phyloP scores from a whole-genome alignment of 2,329 filamentous ascomycete genomes.

The Lecanicillium sp. region DNA sequence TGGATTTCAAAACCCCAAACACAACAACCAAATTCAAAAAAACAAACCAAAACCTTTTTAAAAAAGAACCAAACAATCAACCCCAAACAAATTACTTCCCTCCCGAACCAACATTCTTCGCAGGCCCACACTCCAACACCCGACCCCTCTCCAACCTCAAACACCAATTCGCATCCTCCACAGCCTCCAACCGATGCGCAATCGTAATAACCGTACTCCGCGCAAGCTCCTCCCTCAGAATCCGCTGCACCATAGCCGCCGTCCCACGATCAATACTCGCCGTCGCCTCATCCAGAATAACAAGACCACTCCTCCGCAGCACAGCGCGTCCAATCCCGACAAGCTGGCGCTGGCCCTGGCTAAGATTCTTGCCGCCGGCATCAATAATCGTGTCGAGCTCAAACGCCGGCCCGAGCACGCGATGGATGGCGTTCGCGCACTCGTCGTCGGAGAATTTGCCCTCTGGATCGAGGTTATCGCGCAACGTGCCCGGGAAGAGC shows the following conservation, averaged over 20 bases:
- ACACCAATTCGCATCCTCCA: slow-evolving; percentile 48
- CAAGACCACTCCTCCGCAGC: slow-evolving; percentile 49
- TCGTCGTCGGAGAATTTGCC: slow-evolving; percentile 45
- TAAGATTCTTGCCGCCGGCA: slow-evolving; percentile 52
- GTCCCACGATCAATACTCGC: slow-evolving; percentile 54
- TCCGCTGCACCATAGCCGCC: slow-evolving; percentile 47
- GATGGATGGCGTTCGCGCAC: slow-evolving; percentile 43
- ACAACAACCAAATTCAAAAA: background rate
- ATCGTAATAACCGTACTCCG: slow-evolving; percentile 56
- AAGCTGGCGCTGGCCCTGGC: slow-evolving; percentile 55
- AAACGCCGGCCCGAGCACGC: slow-evolving; percentile 48
- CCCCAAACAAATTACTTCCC: background rate
- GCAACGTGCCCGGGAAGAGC: slow-evolving; percentile 49
- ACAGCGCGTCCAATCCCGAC: slow-evolving; percentile 53
- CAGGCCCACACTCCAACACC: slow-evolving; percentile 40
- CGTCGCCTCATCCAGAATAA: slow-evolving; percentile 58
- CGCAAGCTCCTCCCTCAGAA: slow-evolving; percentile 45
- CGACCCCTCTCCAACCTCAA: slow-evolving; percentile 43
- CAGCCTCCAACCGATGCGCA: slow-evolving; percentile 56
- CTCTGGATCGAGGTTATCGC: slow-evolving; percentile 62
- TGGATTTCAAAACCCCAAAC: background rate
- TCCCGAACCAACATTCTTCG: slow-evolving; percentile 11
- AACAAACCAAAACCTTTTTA: no score
- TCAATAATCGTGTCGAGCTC: slow-evolving; percentile 43
- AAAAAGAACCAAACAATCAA: no score